Percentiles rank a stretch among this genome's conserved stretches.
Conservation (phyloP, 2,329 filamentous ascomycete genomes). For the Xylariaceae sp. region DNA sequence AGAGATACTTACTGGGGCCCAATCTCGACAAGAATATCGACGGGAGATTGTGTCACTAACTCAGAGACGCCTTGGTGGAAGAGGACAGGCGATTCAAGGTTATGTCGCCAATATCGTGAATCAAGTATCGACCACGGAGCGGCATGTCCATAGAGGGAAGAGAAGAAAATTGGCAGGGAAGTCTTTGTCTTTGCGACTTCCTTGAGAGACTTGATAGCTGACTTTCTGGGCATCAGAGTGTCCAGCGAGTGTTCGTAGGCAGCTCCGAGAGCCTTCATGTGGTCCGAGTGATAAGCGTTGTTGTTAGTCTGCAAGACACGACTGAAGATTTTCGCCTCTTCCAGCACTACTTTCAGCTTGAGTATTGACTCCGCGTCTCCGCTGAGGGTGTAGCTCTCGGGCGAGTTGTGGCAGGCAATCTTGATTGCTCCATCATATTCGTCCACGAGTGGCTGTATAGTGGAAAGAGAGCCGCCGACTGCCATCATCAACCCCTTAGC, state of each 20-base stretch:
- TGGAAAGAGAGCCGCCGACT: constrained; percentile 4
- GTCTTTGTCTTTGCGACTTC: not conserved
- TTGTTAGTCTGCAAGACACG: constrained; percentile 35
- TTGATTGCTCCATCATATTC: constrained; percentile 17
- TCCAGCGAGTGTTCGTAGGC: too few relatives aligned
- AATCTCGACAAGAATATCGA: not conserved
- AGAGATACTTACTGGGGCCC: too few relatives aligned
- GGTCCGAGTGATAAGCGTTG: constrained; percentile 35
- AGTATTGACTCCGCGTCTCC: constrained; percentile 24
- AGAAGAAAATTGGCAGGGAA: not conserved
- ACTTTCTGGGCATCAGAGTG: too few relatives aligned
- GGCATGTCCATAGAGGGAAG: not conserved
- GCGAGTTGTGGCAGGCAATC: constrained; percentile 26
- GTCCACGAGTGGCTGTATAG: constrained; percentile 5
- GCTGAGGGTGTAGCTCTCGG: constrained; percentile 23
- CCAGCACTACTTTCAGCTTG: constrained; percentile 23
- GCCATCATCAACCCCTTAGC: constrained; percentile 21
- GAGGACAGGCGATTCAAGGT: not conserved
- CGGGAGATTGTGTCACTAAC: not conserved
- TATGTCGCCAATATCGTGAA: not conserved
- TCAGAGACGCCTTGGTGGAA: not conserved
- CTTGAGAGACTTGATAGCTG: not conserved
- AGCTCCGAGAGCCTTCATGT: not conserved
- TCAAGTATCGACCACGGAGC: not conserved
- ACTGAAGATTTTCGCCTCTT: constrained; percentile 23